These are phyloP conservation scores for Talaromyces sp. DNA, from an alignment of 2,329 filamentous ascomycete genomes.

Conservation along the genomic window DNA sequence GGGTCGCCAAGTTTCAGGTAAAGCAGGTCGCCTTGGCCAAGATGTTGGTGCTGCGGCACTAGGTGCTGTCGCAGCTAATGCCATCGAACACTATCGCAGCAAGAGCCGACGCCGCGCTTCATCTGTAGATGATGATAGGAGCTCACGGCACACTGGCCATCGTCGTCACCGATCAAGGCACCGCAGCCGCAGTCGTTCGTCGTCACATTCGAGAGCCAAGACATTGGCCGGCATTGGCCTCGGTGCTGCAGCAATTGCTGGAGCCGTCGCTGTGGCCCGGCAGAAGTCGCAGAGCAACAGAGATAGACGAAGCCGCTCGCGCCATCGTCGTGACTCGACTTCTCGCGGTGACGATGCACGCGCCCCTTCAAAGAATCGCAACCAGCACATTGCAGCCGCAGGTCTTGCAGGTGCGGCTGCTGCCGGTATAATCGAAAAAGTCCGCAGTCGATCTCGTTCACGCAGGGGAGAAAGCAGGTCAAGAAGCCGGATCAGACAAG, in stretches of 20 bases:
- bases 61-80: constrained; percentile 57
- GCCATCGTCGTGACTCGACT: constrained; percentile 33
- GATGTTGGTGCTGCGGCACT: constrained; percentile 56
- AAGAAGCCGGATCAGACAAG: constrained; percentile 50
- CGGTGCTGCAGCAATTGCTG: constrained; percentile 55
- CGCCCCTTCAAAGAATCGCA: constrained; percentile 38
- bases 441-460: constrained; percentile 53
- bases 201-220: constrained; percentile 44
- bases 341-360: constrained; percentile 28
- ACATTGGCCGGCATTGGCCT: constrained; percentile 48
- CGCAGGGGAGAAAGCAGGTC: constrained; percentile 46
- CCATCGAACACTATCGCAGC: constrained; percentile 45
- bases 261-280: constrained; percentile 52
- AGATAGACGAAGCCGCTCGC: constrained; percentile 44
- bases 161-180: constrained; percentile 26
- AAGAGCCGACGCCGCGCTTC: constrained; percentile 39
- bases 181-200: constrained; percentile 37
- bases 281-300: constrained; percentile 48
- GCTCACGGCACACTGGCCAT: constrained; percentile 24
- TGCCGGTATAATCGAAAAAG: constrained; percentile 54
- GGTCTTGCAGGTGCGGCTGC: constrained; percentile 58
- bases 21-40: constrained; percentile 43
- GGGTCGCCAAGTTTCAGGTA: constrained; percentile 49
- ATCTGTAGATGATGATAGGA: constrained; percentile 35
- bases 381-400: constrained; percentile 55